These are phyloP conservation scores for Triangularia setosa DNA, from an alignment of 2,329 filamentous ascomycete species.

Conservation along the genomic window DNA sequence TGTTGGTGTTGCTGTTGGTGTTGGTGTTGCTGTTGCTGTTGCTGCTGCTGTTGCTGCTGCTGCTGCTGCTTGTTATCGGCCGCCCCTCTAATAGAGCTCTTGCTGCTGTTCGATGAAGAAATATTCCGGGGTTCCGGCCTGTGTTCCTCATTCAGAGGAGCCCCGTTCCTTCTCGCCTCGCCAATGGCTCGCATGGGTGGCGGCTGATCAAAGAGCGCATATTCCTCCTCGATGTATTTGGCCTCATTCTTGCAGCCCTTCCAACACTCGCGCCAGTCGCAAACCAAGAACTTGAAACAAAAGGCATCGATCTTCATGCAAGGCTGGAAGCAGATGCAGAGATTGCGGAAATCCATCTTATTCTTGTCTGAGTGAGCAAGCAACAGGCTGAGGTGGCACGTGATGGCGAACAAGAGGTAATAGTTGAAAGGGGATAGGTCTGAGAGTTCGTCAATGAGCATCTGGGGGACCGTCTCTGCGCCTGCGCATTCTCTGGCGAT, in stretches of 20 bases:
- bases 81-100: conserved; percentile 39
- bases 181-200: conserved; percentile 37
- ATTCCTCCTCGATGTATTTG: conserved; percentile 68
- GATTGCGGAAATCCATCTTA: conserved; percentile 95
- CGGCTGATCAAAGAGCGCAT: conserved; percentile 55
- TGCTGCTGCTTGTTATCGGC: conserved; percentile 22
- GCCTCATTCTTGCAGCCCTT: conserved; percentile 91
- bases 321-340: conserved; percentile 95
- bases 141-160: neutral
- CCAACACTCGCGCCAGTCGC: conserved; percentile 96
- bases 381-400: conserved; percentile 87
- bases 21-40: conserved; percentile 23
- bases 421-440: conserved; percentile 96
- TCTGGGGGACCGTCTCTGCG: conserved; percentile 73
- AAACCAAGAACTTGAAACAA: conserved; percentile 92
- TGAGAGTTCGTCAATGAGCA: conserved; percentile 87
- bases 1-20: conserved; percentile 52
- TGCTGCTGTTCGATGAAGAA: conserved; percentile 65
- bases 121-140: conserved; percentile 50
- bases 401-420: conserved; percentile 95
- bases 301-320: conserved; percentile 95
- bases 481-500: conserved; percentile 77
- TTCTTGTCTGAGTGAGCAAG: conserved; percentile 91
- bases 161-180: conserved; percentile 21
- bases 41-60: conserved; percentile 18